Conservation (phyloP, 805 yeast species). For the Wickerhamia fluorescens region DNA sequence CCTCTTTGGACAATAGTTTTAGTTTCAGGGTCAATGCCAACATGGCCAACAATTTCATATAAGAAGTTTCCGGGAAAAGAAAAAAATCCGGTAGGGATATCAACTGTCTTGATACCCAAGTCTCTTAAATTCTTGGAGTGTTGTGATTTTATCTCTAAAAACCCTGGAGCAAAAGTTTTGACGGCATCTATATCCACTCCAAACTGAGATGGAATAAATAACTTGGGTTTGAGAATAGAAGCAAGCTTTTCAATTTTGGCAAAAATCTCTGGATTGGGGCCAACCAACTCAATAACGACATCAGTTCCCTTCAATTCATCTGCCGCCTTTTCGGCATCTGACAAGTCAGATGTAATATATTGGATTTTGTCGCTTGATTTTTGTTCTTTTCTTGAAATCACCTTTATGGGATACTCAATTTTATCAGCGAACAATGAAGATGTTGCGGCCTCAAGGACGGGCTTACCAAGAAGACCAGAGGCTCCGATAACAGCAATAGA, state of each 20-base stretch:
- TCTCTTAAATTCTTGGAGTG: slow-evolving; percentile 35
- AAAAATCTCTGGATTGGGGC: slow-evolving; percentile 23
- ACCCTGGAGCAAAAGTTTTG: slow-evolving; percentile 24
- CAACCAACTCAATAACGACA: slow-evolving; percentile 42
- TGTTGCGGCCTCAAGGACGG: slow-evolving; percentile 38
- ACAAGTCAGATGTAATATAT: slow-evolving; percentile 30
- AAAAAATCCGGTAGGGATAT: slow-evolving; percentile 34
- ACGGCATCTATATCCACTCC: slow-evolving; percentile 39
- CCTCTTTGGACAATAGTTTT: slow-evolving; percentile 34
- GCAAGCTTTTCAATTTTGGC: slow-evolving; percentile 33
- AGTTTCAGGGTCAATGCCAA: slow-evolving; percentile 30
- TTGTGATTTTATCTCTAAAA: slow-evolving; percentile 23
- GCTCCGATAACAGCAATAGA: slow-evolving; percentile 48
- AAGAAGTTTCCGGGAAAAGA: slow-evolving; percentile 26
- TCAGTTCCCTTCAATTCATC: slow-evolving; percentile 42
- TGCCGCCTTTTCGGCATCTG: slow-evolving; percentile 17
- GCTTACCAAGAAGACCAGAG: slow-evolving; percentile 46
- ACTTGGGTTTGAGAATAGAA: slow-evolving; percentile 36
- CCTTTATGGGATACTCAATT: slow-evolving; percentile 42
- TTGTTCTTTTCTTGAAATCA: slow-evolving; percentile 38
- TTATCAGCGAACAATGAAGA: slow-evolving; percentile 35
- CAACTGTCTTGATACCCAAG: slow-evolving; percentile 42
- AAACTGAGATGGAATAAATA: slow-evolving; percentile 56
- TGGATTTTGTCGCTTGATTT: slow-evolving; percentile 28
- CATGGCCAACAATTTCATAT: slow-evolving; percentile 25